Evolutionary conservation across 2,329 filamentous ascomycete genomes (phyloP).

Genomic region (Bertia moriformis): DNA sequence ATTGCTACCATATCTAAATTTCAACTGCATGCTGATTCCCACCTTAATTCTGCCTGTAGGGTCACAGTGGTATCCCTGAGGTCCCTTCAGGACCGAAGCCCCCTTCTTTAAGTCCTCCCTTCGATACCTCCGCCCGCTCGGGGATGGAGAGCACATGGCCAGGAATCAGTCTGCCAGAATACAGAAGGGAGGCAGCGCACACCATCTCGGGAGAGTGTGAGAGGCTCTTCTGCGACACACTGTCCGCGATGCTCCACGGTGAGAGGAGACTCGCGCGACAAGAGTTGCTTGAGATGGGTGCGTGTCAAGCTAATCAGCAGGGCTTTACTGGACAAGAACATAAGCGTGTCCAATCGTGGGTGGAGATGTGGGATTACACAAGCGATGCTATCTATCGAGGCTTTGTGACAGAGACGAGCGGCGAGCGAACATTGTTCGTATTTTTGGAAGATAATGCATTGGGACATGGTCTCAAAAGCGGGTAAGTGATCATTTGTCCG

Average conservation of each 20-base stretch:
- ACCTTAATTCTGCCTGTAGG: slow-evolving; percentile 9
- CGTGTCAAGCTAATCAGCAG: slow-evolving; percentile 16
- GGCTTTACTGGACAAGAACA: slow-evolving; percentile 6
- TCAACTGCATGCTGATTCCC: neutral
- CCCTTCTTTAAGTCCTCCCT: slow-evolving; percentile 38
- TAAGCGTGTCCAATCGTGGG: slow-evolving; percentile 14
- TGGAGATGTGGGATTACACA: slow-evolving; percentile 14
- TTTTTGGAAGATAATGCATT: neutral
- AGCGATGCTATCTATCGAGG: slow-evolving; percentile 1
- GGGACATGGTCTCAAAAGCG: neutral
- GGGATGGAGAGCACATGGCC: slow-evolving; percentile 14
- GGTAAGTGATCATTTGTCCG: neutral
- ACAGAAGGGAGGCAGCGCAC: slow-evolving; percentile 43
- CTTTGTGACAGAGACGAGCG: neutral
- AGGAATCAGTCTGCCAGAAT: slow-evolving; percentile 18
- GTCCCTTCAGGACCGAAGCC: slow-evolving; percentile 40
- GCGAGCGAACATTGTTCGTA: neutral
- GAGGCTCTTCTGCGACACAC: slow-evolving; percentile 53
- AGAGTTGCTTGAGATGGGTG: slow-evolving; percentile 44
- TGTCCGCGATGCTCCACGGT: slow-evolving; percentile 48
- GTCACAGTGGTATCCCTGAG: slow-evolving; percentile 40
- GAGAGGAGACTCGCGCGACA: slow-evolving; percentile 38
- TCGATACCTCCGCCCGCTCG: slow-evolving; percentile 20
- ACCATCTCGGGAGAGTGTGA: slow-evolving; percentile 53
- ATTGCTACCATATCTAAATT: no score